phyloP scores from a whole-genome alignment of 768 basidiomycete genomes.

The Russula brevipes region DNA sequence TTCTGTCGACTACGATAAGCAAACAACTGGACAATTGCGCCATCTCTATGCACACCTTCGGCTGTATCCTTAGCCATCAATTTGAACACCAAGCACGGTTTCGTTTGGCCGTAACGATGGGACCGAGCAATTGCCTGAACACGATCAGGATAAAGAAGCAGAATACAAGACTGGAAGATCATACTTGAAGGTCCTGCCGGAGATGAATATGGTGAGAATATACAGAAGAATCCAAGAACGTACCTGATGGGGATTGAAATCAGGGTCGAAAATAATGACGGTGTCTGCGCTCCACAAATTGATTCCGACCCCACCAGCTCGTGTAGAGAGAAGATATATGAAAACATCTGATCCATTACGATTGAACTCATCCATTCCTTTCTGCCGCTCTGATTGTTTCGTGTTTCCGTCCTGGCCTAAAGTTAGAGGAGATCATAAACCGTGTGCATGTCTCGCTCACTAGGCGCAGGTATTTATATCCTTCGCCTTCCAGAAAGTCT shows the following conservation, averaged over 20 bases:
- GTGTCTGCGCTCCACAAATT: constrained; percentile 75
- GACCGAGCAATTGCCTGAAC: constrained; percentile 86
- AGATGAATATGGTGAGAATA: background rate
- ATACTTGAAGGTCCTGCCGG: constrained; percentile 76
- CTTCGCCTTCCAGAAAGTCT: constrained; percentile 82
- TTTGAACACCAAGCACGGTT: constrained; percentile 93
- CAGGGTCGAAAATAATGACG: constrained; percentile 87
- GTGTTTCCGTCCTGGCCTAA: constrained; percentile 76
- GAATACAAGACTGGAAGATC: constrained; percentile 27
- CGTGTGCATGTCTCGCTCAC: constrained; percentile 37
- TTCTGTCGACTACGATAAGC: constrained; percentile 42
- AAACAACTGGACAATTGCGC: background rate
- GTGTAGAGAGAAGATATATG: constrained; percentile 86
- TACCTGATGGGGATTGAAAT: constrained; percentile 97
- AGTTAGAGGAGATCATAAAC: constrained; percentile 11
- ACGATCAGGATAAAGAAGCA: background rate
- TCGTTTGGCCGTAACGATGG: constrained; percentile 92
- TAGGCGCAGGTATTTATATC: constrained; percentile 70
- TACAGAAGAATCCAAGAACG: constrained; percentile 24
- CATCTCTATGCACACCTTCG: constrained; percentile 50
- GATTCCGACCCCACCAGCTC: constrained; percentile 52
- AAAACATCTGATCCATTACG: constrained; percentile 80
- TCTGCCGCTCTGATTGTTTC: constrained; percentile 79
- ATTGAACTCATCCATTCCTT: constrained; percentile 94
- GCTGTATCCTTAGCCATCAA: constrained; percentile 93